Percentiles rank a stretch among this genome's conserved stretches.
Evolutionary conservation across 805 yeast genomes (phyloP).

Genomic region (Metschnikowia kunwiensis): DNA sequence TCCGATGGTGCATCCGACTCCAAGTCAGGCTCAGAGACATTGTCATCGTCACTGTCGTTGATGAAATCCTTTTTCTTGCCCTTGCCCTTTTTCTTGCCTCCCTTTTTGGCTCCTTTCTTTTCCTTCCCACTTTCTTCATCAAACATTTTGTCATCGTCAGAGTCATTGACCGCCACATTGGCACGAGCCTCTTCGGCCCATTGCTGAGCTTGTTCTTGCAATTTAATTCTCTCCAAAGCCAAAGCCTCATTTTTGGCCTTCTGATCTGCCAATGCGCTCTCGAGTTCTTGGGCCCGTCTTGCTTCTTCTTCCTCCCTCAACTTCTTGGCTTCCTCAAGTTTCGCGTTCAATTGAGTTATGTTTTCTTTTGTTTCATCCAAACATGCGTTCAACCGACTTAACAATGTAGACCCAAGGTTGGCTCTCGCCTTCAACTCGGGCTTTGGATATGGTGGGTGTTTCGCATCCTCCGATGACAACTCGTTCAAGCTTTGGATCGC

Average conservation of each 20-base stretch:
- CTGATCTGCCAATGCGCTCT: conserved; percentile 40
- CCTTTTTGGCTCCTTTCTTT: conserved; percentile 20
- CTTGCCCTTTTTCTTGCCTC: conserved; percentile 23
- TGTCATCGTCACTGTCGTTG: conserved; percentile 35
- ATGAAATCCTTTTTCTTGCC: conserved; percentile 32
- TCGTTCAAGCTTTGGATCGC: conserved; percentile 61
- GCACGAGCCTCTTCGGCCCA: conserved; percentile 46
- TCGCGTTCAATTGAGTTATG: conserved; percentile 54
- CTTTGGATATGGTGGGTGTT: conserved; percentile 72
- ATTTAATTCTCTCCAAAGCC: conserved; percentile 44
- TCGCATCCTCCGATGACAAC: conserved; percentile 50
- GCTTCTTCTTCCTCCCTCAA: conserved; percentile 55
- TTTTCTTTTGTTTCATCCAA: conserved; percentile 69
- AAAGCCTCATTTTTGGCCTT: conserved; percentile 46
- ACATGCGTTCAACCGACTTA: conserved; percentile 66
- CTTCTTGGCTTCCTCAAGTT: conserved; percentile 71
- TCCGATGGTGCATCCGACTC: conserved; percentile 14
- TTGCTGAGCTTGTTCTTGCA: conserved; percentile 51
- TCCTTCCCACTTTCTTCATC: conserved; percentile 26
- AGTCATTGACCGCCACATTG: conserved; percentile 36
- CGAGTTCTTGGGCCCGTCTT: conserved; percentile 34
- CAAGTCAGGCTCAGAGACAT: conserved; percentile 21
- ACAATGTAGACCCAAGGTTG: conserved; percentile 77
- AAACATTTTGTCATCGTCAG: conserved; percentile 32
- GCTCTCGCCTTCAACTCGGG: conserved; percentile 83